phyloP scores from a whole-genome alignment of 2,329 filamentous ascomycete genomes.

The Rugonectria rugulosa region DNA sequence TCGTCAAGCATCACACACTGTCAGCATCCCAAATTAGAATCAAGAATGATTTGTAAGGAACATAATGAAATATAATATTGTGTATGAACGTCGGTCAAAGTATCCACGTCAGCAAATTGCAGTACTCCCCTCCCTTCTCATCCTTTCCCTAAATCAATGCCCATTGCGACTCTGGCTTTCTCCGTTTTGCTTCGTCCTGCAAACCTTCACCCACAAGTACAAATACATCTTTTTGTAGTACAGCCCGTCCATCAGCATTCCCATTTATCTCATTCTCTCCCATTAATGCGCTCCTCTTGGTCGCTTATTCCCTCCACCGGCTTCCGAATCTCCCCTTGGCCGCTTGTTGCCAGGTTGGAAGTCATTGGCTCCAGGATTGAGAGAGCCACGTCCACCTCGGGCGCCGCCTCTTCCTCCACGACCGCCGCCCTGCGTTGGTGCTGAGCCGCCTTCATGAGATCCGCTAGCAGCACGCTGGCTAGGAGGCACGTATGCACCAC shows the following conservation, averaged over 20 bases:
- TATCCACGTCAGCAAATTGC: too few species aligned
- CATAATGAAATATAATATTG: too few species aligned
- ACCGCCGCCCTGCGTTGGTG: conserved; percentile 37
- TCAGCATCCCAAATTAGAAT: too few species aligned
- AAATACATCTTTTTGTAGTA: conserved; percentile 36
- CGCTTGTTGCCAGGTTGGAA: conserved; percentile 67
- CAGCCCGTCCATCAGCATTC: conserved; percentile 26
- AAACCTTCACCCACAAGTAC: conserved; percentile 23
- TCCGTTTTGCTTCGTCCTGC: too few species aligned
- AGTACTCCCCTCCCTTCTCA: too few species aligned
- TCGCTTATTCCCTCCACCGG: conserved; percentile 51
- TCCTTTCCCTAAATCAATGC: too few species aligned
- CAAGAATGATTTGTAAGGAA: too few species aligned
- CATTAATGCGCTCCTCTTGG: conserved; percentile 50
- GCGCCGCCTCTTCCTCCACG: conserved; percentile 52
- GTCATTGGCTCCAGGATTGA: conserved; percentile 63
- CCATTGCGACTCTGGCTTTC: too few species aligned
- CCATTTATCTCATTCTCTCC: background rate
- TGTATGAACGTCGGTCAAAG: too few species aligned
- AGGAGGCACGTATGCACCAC: conserved; percentile 48
- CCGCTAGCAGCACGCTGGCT: conserved; percentile 47
- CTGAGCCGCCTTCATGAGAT: conserved; percentile 45
- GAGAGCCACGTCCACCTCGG: conserved; percentile 48
- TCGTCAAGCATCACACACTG: too few species aligned
- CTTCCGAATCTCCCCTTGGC: conserved; percentile 60